phyloP scores from a whole-genome alignment of 2,329 filamentous ascomycete species.

The Ophiostoma fasciatum region DNA sequence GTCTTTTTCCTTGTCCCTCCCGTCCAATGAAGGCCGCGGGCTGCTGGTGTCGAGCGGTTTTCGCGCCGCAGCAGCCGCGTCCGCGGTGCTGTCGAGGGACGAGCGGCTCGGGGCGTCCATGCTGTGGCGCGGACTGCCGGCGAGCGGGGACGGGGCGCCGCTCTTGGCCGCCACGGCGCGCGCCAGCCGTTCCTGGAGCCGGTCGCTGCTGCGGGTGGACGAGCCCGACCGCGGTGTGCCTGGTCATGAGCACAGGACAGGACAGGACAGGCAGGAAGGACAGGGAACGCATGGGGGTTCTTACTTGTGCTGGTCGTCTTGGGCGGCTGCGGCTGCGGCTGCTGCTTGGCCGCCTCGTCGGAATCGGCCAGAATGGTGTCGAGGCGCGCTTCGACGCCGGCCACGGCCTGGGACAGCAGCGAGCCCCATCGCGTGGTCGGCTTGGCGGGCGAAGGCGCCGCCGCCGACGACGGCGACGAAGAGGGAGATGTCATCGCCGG shows the following conservation, averaged over 20 bases:
- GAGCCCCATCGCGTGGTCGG: constrained; percentile 54
- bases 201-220: constrained; percentile 53
- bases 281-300: too few species aligned
- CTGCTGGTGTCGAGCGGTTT: constrained; percentile 10
- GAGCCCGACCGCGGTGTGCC: constrained; percentile 49
- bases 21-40: constrained; percentile 6
- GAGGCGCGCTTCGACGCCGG: constrained; percentile 81
- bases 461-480: too few species aligned
- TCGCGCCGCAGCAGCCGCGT: background rate
- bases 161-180: constrained; percentile 69
- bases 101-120: constrained; percentile 20
- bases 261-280: constrained; percentile 12
- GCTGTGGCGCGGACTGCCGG: constrained; percentile 27
- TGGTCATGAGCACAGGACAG: constrained; percentile 9
- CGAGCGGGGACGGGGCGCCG: constrained; percentile 25
- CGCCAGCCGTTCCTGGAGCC: constrained; percentile 77
- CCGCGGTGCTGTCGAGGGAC: constrained; percentile 17
- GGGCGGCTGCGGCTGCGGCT: constrained; percentile 15
- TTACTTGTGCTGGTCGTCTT: constrained; percentile 22
- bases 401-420: constrained; percentile 79
- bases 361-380: constrained; percentile 84
- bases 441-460: constrained; percentile 28
- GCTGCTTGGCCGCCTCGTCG: constrained; percentile 28
- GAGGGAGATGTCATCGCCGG: too few species aligned
- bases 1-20: background rate